Base-by-base conservation (phyloP, 192 early-diverging fungal genomes). In the Coemansia sp. region DNA sequence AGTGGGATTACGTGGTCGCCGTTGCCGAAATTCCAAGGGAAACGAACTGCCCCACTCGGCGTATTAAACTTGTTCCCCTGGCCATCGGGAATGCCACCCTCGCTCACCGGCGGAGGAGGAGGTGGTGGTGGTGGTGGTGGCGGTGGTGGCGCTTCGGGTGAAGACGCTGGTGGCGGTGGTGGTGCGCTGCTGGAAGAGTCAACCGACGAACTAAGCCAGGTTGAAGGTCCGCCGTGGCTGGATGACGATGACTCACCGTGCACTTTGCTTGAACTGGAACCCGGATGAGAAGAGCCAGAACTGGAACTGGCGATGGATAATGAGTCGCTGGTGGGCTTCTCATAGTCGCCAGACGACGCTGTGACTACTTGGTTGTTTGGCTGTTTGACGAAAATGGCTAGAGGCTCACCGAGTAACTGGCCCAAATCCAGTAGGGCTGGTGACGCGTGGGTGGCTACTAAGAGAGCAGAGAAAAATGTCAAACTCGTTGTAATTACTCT, bases 11-110 rank as follows among this genome's bases (percentile, higher is more conserved):
- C 79, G 59, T 73, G 56, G 60, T 82, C 79, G 0, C 56, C 31
- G 45, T 82, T 82, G 24, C 57, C 56, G 43, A 70, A 68, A 60
- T 76, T 82, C 79, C 79, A 82, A 24, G 79, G 79, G 61, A 82
- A 82, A 35, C 66, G 61, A 40, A 80, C 63, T 0, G 72, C 77
- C 0, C 77, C 77, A 11, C 57, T 8, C 0, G 71, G 64, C 11
- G 63, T 65, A 6, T 63, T 79, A 35, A 79, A 79, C 40, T 55
- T 65, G 62, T 79, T 79, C 34, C 77, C 77, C 43, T 79, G 77
- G 0, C 77, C 77, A 16, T 73, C 68, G 21, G 77, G 77, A 33
- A 79, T 79, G 2, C 43, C 63, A 7, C 67, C 67, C 3, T 60
- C 62, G 36, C 36, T 40, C 24, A 14, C 40, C n/a, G 57, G 26